Conservation (phyloP, 1,284 basidiomycete genomes). For the Microbotryomycetes sp. region DNA sequence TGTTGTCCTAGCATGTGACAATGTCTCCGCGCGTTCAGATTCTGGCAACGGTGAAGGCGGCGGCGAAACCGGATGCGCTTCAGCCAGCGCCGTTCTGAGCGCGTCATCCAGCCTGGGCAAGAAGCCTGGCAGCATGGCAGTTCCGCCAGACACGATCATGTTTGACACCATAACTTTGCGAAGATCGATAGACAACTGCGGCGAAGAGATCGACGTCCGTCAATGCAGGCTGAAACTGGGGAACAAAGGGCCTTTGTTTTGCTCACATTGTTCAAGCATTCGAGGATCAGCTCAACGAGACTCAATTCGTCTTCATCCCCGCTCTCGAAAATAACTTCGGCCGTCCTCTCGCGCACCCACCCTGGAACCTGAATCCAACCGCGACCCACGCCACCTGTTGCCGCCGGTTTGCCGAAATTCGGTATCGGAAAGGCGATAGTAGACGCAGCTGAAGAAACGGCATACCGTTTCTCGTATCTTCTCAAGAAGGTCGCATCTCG, state of each 20-base stretch:
- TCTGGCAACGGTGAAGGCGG: slow-evolving; percentile 26
- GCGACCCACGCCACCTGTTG: slow-evolving; percentile 5
- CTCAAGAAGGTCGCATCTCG: slow-evolving; percentile 13
- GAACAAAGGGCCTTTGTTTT: not conserved
- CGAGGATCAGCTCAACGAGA: slow-evolving; percentile 69
- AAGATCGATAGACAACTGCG: slow-evolving; percentile 77
- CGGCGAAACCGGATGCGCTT: slow-evolving; percentile 44
- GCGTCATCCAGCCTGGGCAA: slow-evolving; percentile 74
- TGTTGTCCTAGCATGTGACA: not conserved
- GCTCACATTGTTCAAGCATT: slow-evolving; percentile 64
- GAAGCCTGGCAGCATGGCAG: slow-evolving; percentile 83
- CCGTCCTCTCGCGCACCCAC: slow-evolving; percentile 85
- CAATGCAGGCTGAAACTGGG: not conserved
- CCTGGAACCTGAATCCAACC: slow-evolving; percentile 81
- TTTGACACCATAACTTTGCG: slow-evolving; percentile 69
- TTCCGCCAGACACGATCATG: slow-evolving; percentile 80
- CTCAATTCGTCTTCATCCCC: slow-evolving; percentile 71
- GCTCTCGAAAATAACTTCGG: slow-evolving; percentile 82
- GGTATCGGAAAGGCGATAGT: slow-evolving; percentile 22
- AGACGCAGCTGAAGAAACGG: slow-evolving; percentile 12
- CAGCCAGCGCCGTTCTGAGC: slow-evolving; percentile 53
- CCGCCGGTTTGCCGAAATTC: not conserved
- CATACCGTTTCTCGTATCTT: slow-evolving; percentile 13
- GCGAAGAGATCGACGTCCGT: not conserved
- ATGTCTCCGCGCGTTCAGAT: slow-evolving; percentile 21